Evolutionary conservation across 140 eudicot genomes (phyloP), one percentile per base, ranked within the genome.

Genomic region (Ambrosia hybrid): DNA sequence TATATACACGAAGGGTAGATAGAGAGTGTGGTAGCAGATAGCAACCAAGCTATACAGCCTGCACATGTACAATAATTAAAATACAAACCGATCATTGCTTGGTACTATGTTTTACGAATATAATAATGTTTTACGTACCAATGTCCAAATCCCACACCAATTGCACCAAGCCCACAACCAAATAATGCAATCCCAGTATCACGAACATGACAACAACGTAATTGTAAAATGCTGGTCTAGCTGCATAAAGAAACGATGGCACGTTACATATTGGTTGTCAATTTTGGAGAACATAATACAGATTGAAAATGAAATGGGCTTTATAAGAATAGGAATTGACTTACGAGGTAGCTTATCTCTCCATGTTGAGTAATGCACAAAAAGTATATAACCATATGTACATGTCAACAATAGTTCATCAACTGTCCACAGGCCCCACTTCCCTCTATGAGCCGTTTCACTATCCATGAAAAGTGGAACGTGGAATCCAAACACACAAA

Each of bases 141-240:
- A 82, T 84, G 74, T 13, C 96, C 96, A 65, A 89, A 84, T 45
- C 82, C 86, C 71, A 61, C 79, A 5, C 88, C 90, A 73, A 67
- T 60, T 57, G 85, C 88, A 58, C 85, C 80, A 71, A 89, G 83
- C 51, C 79, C 85, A 75, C 86, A 89, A 65, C 92, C 87, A 69
- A 78, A 62, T 52, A 82, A 61, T 0, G 90, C 88, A 2, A 79
- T 58, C 51, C 81, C 84, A 51, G 86, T 77, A 49, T 11, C 63
- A 74, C 72, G 34, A 83, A 84, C 96, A 89, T 86, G 82, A 75
- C 80, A 53, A 73, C 73, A 63, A 83, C 81, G 9, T 89, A 89
- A 37, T 86, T 89, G 85, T 89, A 80, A 76, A 83, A 89, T n/a
- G 96, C 88, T 58, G 96, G 96, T 84, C 96, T 84, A 34, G 96